These are phyloP conservation scores for Aspergillus aculeatus DNA, from an alignment of 2,329 filamentous ascomycete genomes.

Conservation along the genomic window DNA sequence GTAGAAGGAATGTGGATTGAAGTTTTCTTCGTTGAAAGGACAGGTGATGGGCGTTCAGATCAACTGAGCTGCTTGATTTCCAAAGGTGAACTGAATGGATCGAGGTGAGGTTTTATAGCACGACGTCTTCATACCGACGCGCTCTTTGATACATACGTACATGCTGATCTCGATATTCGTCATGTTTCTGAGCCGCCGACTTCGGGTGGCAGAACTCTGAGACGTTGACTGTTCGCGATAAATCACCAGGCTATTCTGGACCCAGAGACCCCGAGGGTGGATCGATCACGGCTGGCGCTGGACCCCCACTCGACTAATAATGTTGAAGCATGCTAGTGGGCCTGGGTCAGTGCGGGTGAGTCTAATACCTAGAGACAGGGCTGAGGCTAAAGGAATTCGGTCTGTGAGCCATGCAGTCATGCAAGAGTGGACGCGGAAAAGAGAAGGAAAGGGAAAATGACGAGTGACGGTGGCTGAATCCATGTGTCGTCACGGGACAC, in stretches of 20 bases:
- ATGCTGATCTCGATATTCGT: neutral
- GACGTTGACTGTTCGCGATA: slow-evolving; percentile 8
- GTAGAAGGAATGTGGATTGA: neutral
- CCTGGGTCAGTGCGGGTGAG: neutral
- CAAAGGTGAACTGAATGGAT: neutral
- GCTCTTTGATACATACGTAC: neutral
- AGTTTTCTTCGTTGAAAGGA: neutral
- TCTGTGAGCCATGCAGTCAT: neutral
- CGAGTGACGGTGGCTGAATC: neutral
- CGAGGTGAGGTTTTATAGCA: neutral
- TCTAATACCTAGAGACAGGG: neutral
- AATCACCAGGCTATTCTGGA: slow-evolving; percentile 3
- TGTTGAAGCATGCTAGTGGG: neutral
- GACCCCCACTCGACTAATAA: neutral
- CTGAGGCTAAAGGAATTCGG: neutral
- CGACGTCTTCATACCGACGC: neutral
- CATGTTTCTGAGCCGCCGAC: neutral
- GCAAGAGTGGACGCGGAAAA: neutral
- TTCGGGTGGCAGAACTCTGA: neutral
- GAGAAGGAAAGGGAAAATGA: neutral
- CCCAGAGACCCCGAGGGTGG: neutral
- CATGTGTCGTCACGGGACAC: neutral
- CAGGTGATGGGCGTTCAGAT: neutral
- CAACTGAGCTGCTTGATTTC: neutral
- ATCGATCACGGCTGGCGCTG: neutral